Percentiles rank a stretch among this genome's conserved stretches.
phyloP scores from a whole-genome alignment of 2,329 filamentous ascomycete species.

The Sarocladium brachiariae region DNA sequence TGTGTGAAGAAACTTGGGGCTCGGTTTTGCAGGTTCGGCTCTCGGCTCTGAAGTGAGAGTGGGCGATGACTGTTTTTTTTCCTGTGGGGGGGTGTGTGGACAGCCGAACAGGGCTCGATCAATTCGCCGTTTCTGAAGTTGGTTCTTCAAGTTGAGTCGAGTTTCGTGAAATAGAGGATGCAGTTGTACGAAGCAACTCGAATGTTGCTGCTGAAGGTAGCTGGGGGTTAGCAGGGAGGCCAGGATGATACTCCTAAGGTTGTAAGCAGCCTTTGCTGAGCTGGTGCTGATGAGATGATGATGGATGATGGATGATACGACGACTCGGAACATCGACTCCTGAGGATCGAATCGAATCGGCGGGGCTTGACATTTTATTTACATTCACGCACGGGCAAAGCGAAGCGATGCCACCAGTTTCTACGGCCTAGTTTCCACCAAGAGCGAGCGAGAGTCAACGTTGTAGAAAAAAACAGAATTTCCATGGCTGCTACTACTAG shows the following conservation, averaged over 20 bases:
- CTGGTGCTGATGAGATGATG: background rate
- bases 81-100: background rate
- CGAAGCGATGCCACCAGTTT: background rate
- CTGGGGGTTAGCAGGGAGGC: too few relatives aligned
- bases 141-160: too few relatives aligned
- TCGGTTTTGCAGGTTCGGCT: constrained; percentile 1
- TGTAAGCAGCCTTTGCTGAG: too few relatives aligned
- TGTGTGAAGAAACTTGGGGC: background rate
- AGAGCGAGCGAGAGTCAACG: background rate
- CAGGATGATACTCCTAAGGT: too few relatives aligned
- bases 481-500: too few relatives aligned
- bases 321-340: constrained; percentile 6
- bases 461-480: background rate
- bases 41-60: background rate
- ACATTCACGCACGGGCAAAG: background rate
- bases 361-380: constrained; percentile 5
- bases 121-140: too few relatives aligned
- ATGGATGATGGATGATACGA: background rate
- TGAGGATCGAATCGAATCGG: background rate
- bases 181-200: too few relatives aligned
- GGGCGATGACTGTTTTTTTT: background rate
- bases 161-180: background rate
- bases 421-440: background rate
- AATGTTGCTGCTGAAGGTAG: too few relatives aligned
- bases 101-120: too few relatives aligned